These are phyloP conservation scores for Annulohypoxylon maeteangense DNA, from an alignment of 495 filamentous ascomycete species.

Conservation along the genomic window DNA sequence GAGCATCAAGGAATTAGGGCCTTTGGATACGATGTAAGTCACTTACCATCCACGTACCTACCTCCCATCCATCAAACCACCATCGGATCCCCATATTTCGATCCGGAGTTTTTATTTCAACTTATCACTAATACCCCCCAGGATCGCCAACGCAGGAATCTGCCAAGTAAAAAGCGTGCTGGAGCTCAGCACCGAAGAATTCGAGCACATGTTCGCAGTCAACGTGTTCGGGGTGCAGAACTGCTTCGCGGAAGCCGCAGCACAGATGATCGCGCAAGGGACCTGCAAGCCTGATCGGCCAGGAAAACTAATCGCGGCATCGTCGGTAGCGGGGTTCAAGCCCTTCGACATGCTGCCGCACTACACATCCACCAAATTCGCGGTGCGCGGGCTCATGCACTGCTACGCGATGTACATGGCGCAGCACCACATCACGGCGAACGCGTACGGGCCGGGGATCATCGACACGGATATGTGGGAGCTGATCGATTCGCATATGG, in stretches of 20 bases:
- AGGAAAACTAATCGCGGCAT: constrained; percentile 66
- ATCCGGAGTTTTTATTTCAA: neutral
- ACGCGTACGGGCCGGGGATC: constrained; percentile 71
- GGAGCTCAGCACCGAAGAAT: constrained; percentile 62
- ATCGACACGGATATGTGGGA: constrained; percentile 72
- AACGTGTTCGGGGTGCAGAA: constrained; percentile 69
- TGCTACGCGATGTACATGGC: constrained; percentile 69
- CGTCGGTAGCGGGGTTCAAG: constrained; percentile 67
- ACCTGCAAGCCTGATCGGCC: constrained; percentile 37
- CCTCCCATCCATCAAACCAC: neutral
- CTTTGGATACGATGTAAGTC: constrained; percentile 63
- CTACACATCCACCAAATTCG: constrained; percentile 69
- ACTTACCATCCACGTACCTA: neutral
- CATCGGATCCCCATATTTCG: neutral
- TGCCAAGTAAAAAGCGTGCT: constrained; percentile 63
- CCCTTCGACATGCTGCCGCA: constrained; percentile 62
- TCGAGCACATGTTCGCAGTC: constrained; percentile 61
- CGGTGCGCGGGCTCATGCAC: constrained; percentile 68
- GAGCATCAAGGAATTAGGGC: constrained; percentile 60
- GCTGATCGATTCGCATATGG: constrained; percentile 64
- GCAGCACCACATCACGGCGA: constrained; percentile 67
- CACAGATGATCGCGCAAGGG: constrained; percentile 64
- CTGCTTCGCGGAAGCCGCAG: constrained; percentile 64
- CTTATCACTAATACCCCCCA: neutral
- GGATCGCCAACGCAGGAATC: constrained; percentile 70